Percentiles rank a stretch among this genome's conserved stretches.
Conservation (phyloP, 176 grass and related monocot genomes). For the Triticum urartu region DNA sequence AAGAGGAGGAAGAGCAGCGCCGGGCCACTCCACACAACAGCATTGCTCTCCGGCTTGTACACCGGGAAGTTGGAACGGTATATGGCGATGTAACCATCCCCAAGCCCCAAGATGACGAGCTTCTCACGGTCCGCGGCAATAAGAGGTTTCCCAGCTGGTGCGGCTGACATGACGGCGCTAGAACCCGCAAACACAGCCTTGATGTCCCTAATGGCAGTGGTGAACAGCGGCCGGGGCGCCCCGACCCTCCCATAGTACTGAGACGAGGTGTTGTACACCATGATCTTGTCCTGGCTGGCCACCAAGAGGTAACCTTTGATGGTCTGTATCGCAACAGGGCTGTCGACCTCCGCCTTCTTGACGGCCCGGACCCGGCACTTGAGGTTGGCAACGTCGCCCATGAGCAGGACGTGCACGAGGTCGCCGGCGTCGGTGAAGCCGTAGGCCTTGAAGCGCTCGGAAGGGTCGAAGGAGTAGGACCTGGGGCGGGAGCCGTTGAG, state of each 20-base stretch:
- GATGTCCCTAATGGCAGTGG: constrained; percentile 66
- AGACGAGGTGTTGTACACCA: constrained; percentile 87
- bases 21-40: constrained; percentile 89
- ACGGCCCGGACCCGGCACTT: constrained; percentile 76
- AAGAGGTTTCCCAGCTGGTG: constrained; percentile 52
- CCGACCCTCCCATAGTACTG: constrained; percentile 84
- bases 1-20: constrained; percentile 83
- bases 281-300: constrained; percentile 68
- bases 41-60: constrained; percentile 76
- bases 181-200: constrained; percentile 67
- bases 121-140: constrained; percentile 69
- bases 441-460: constrained; percentile 89
- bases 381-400: constrained; percentile 82
- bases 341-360: constrained; percentile 69
- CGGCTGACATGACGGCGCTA: not conserved
- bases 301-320: constrained; percentile 85
- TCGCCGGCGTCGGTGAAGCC: constrained; percentile 76
- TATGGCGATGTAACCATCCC: constrained; percentile 68
- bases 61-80: constrained; percentile 80
- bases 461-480: constrained; percentile 79
- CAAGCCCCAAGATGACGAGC: constrained; percentile 87
- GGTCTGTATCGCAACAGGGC: constrained; percentile 61
- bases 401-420: constrained; percentile 73
- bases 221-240: constrained; percentile 61
- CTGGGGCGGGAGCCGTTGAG: constrained; percentile 64